Conservation (phyloP, 805 yeast species). For the Scheffersomyces spartinae region DNA sequence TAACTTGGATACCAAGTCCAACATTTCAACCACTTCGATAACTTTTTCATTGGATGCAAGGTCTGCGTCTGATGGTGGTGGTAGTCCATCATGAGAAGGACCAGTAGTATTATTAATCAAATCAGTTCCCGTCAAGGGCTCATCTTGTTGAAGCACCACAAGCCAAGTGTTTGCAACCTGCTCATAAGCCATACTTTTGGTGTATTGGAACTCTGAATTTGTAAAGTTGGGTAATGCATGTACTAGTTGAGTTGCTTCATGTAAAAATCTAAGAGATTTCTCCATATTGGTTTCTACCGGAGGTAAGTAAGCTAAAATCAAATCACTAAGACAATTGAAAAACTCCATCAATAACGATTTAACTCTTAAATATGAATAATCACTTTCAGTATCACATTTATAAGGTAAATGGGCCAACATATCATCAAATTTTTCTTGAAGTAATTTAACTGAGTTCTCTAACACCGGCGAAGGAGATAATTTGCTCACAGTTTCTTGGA, state of each 20-base stretch:
- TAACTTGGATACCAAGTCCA: slow-evolving; percentile 30
- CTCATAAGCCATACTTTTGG: slow-evolving; percentile 42
- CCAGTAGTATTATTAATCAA: too few species aligned
- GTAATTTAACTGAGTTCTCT: slow-evolving; percentile 36
- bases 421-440: slow-evolving; percentile 32
- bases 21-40: slow-evolving; percentile 20
- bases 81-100: slow-evolving; percentile 13
- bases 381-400: slow-evolving; percentile 60
- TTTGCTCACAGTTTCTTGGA: slow-evolving; percentile 36
- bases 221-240: slow-evolving; percentile 58
- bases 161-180: slow-evolving; percentile 52
- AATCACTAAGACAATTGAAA: slow-evolving; percentile 60
- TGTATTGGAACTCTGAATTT: slow-evolving; percentile 42
- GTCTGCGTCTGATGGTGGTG: slow-evolving; percentile 8
- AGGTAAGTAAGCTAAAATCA: slow-evolving; percentile 59
- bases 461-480: slow-evolving; percentile 51
- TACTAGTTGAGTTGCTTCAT: slow-evolving; percentile 41
- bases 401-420: slow-evolving; percentile 54
- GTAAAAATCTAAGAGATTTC: slow-evolving; percentile 49
- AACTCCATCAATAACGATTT: slow-evolving; percentile 59
- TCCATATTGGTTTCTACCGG: slow-evolving; percentile 49
- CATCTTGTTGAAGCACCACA: slow-evolving; percentile 27
- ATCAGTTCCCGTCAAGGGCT: too few species aligned
- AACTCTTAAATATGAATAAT: slow-evolving; percentile 67
- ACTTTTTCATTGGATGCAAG: slow-evolving; percentile 9